Percentiles rank a stretch among this genome's conserved stretches.
phyloP scores from a whole-genome alignment of 345 rosid species.

The Populus nigra region DNA sequence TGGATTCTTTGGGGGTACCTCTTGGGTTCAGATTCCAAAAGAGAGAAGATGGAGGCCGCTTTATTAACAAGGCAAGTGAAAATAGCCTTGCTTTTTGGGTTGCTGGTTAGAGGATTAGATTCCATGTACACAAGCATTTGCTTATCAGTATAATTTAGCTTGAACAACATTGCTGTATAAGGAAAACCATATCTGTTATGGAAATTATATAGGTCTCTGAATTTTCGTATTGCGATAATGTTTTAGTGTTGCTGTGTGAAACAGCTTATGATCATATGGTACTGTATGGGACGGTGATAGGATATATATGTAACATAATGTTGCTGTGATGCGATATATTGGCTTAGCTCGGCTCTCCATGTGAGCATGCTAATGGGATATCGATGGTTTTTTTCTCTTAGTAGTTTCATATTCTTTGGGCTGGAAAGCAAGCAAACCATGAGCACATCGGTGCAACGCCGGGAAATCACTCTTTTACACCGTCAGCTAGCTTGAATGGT shows the following conservation, averaged over 20 bases:
- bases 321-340: not conserved
- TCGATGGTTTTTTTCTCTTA: too few relatives aligned
- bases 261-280: too few relatives aligned
- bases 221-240: not conserved
- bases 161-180: not conserved
- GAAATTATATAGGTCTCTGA: not conserved
- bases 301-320: too few relatives aligned
- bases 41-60: not conserved
- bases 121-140: not conserved
- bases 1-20: conserved; percentile 34
- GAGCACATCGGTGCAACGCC: too few relatives aligned
- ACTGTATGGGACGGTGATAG: too few relatives aligned
- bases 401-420: too few relatives aligned
- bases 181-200: not conserved
- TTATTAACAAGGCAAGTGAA: not conserved
- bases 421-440: too few relatives aligned
- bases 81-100: not conserved
- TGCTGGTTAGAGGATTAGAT: not conserved
- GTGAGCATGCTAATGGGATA: too few relatives aligned
- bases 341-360: too few relatives aligned
- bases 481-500: too few relatives aligned
- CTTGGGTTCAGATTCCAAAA: conserved; percentile 11
- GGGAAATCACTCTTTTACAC: too few relatives aligned
- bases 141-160: not conserved
- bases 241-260: not conserved